Evolutionary conservation across 345 rosid species (phyloP), one percentile per base, ranked within the genome.

Genomic region (Kernera saxatilis): DNA sequence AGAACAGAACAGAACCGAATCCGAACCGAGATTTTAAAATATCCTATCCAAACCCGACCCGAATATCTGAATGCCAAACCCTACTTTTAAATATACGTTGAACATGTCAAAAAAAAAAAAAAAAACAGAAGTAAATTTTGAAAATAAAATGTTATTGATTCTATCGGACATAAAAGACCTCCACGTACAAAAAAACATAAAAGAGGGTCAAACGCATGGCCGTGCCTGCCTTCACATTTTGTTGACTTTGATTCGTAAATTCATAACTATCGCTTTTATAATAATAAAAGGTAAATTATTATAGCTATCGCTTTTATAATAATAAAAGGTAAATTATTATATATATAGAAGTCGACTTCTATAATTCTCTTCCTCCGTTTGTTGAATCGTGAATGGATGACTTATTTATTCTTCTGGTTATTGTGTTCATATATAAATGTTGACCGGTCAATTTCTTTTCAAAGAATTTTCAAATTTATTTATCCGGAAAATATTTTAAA

Each of bases 341-440:
- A 58, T 25, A 0, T 22, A 65, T 22, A 22, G 23, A 19, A 60
- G 33, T 49, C 41, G 32, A 50, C 43, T 59, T 58, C 53, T 44
- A 30, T 43, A 19, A 13, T 23, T 30, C 8, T 61, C 27, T 69
- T 44, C n/a, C 3, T 5, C 8, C 36, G 8, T 68, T 41, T 43
- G 64, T 68, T 43, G 45, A 32, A 32, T 69, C 9, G 11, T 43
- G 45, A 32, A 32, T 69, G 14, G 11, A 32, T 30, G 45, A 69
- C 36, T 36, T 17, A 8, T 46, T 3, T 69, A 23, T 12, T 70
- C n/a, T 48, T 55, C 41, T 46, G 10, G 32, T 13, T 18, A 3
- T 45, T 45, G 45, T 69, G 26, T 57, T 69, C 64, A 55, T 54
- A 26, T 65, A 30, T 12, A 69, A 46, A 45, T 57, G 45, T 59